Evolutionary conservation across 2,329 filamentous ascomycete genomes (phyloP).

Genomic region (Eutypa lata): DNA sequence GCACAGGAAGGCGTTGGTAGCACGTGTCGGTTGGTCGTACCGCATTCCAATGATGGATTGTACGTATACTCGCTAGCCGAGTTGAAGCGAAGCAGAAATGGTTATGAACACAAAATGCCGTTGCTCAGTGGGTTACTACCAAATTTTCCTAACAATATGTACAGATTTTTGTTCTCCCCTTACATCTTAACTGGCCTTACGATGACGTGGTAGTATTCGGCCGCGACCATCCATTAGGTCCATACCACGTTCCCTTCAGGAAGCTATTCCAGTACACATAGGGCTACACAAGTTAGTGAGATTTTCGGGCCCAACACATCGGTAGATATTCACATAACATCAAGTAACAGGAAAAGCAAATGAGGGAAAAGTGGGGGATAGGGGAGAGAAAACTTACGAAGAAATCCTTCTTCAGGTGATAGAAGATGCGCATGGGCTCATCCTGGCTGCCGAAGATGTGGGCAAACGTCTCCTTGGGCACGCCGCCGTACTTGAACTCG

Average conservation of each 20-base stretch:
- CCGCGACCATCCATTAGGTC: constrained; percentile 16
- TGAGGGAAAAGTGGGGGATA: not conserved
- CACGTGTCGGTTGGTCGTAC: no score
- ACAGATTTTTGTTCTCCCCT: not conserved
- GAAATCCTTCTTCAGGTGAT: constrained; percentile 44
- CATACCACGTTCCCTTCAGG: constrained; percentile 23
- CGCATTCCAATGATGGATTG: no score
- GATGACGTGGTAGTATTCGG: constrained; percentile 10
- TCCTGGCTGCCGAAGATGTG: constrained; percentile 34
- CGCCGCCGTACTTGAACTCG: constrained; percentile 46
- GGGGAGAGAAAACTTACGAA: constrained; percentile 27
- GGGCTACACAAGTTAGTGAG: constrained; percentile 17
- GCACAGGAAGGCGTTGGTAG: no score
- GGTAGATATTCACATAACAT: not conserved
- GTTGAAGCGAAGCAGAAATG: no score
- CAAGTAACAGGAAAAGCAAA: not conserved
- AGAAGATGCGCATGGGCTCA: constrained; percentile 35
- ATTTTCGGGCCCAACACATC: not conserved
- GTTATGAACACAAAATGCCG: no score
- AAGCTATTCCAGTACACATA: constrained; percentile 27
- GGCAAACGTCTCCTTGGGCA: constrained; percentile 43
- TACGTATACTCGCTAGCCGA: no score
- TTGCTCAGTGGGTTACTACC: no score
- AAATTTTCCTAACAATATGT: not conserved
- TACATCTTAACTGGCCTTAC: not conserved